phyloP scores from a whole-genome alignment of 257 asterid genomes.

The Knoxia roxburghii region DNA sequence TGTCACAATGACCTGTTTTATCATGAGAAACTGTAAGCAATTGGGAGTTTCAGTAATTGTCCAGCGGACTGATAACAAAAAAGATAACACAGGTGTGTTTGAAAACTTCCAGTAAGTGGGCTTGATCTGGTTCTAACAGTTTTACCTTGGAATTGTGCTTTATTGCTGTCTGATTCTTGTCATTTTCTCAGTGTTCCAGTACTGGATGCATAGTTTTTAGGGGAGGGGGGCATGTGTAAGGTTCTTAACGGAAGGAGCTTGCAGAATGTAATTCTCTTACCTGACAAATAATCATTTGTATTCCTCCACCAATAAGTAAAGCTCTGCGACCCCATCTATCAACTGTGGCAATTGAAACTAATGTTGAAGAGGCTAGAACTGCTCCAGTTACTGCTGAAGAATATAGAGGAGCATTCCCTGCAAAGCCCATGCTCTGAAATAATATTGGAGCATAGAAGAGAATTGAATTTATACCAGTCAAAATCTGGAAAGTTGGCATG shows the following conservation, averaged over 20 bases:
- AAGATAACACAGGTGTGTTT: too few relatives aligned
- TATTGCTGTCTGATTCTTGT: background rate
- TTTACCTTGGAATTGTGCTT: background rate
- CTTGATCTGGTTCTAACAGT: background rate
- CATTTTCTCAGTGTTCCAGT: background rate
- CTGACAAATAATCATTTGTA: conserved; percentile 69
- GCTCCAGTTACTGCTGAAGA: conserved; percentile 46
- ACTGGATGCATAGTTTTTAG: background rate
- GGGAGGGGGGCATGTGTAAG: background rate
- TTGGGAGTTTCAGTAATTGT: background rate
- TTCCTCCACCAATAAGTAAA: conserved; percentile 67
- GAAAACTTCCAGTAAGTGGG: too few relatives aligned
- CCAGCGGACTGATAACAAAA: background rate
- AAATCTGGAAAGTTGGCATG: conserved; percentile 59
- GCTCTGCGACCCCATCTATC: conserved; percentile 36
- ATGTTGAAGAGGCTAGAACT: conserved; percentile 37
- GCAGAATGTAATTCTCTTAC: conserved; percentile 19
- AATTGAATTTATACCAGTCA: conserved; percentile 61
- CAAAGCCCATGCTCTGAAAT: conserved; percentile 50
- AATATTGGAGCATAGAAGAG: conserved; percentile 60
- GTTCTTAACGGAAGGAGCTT: too few relatives aligned
- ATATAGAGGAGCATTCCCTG: conserved; percentile 32
- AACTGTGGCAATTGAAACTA: conserved; percentile 37
- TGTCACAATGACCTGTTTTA: conserved; percentile 47
- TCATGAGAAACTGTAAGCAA: background rate